A percentile compares a stretch with the other conserved stretches of the same genome.
These are phyloP conservation scores for Phytophthora syringae DNA, from an alignment of 352 stramenopile species.

Conservation along the genomic window DNA sequence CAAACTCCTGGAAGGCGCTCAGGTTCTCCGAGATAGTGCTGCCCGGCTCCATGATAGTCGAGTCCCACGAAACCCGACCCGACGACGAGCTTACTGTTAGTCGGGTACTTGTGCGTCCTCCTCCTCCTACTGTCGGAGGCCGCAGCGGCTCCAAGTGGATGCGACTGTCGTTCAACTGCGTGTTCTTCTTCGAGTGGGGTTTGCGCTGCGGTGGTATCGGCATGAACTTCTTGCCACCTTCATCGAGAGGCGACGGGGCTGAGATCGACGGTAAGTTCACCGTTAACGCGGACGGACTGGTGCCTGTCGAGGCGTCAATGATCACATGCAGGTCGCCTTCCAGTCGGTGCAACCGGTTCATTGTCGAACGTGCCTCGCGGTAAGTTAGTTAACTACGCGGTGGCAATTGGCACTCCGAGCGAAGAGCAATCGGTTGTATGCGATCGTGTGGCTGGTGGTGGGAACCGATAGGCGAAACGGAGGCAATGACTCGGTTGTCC, in stretches of 20 bases:
- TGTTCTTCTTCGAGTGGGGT: conserved; percentile 60
- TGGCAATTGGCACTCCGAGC: conserved; percentile 14
- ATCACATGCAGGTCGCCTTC: conserved; percentile 11
- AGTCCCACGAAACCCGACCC: conserved; percentile 49
- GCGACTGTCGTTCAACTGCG: conserved; percentile 53
- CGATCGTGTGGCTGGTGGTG: conserved; percentile 23
- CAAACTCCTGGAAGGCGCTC: conserved; percentile 38
- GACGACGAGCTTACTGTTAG: conserved; percentile 51
- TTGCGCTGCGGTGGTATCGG: conserved; percentile 65
- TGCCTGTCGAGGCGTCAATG: conserved; percentile 3
- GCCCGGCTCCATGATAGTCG: conserved; percentile 41
- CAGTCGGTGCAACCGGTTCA: conserved; percentile 28
- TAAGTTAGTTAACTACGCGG: too few species aligned
- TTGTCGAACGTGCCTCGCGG: conserved; percentile 10
- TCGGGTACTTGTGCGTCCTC: conserved; percentile 21
- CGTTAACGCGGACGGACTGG: conserved; percentile 8
- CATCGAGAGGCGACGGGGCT: conserved; percentile 24
- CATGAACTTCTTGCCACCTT: conserved; percentile 42
- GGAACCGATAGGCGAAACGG: conserved; percentile 24
- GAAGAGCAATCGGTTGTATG: conserved; percentile 1
- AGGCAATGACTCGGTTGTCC: conserved; percentile 20
- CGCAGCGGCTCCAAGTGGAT: conserved; percentile 72
- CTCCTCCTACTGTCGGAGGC: conserved; percentile 38
- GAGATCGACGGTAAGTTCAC: conserved; percentile 67
- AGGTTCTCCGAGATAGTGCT: conserved; percentile 50